Base-by-base conservation (phyloP, 768 basidiomycete species). In the Heimioporus sp. region DNA sequence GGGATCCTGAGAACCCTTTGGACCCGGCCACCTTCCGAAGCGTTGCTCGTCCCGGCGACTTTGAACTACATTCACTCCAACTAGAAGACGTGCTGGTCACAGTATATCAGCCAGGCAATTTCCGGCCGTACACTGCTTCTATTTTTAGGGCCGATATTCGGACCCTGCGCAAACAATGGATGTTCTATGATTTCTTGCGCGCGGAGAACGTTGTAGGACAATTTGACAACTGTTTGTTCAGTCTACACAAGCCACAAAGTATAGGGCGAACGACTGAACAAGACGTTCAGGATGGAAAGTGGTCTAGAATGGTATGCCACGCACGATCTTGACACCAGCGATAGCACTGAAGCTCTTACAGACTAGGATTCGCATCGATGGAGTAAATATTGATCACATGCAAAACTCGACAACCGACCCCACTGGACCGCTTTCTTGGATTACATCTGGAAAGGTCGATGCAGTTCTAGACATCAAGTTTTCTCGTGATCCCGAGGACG, bases 391-490 rank as follows among this genome's bases (percentile, higher is more conserved):
- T 60, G 97, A 99, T 71, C 97, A 99, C 66, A 74, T 97, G 48
- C 91, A 97, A 70, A 82, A 86, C 46, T 83, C 87, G 32, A 84
- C 86, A 5, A 90, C 87, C 3, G 78, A 79, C 48, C 90, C 87
- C 55, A 91, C 93, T 8, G 66, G 66, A 8, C 94, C 95, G 12
- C 87, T 98, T 53, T 94, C 93, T 2, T 99, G 97, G 97, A 93
- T 99, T 53, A 95, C 90, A 0, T 91, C 95, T 0, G 97, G 97
- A 39, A 97, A 96, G 70, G 80, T 97, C 24, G 97, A 99, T 64
- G 91, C 93, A 10, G 97, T 99, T 6, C 80, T 98, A 20, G 97
- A 99, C 71, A 95, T 99, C 72, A 93, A 95, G 64, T 98, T 99
- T 70, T 95, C 97, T 20, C 84, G 83, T 16, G 86, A 92, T 59